phyloP scores from a whole-genome alignment of 129 eudicot genomes.

The Flaveria linearis region DNA sequence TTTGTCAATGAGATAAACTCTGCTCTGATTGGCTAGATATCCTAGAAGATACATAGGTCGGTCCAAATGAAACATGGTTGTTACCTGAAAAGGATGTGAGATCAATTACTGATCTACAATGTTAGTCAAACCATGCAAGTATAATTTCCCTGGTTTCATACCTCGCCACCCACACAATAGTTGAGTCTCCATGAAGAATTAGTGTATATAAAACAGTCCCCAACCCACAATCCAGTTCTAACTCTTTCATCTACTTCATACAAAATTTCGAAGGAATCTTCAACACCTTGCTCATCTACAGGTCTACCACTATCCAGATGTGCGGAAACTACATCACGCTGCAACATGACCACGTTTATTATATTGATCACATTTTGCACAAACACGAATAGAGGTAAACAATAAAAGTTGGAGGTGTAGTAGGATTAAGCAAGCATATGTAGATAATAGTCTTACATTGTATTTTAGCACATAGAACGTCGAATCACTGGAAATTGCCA shows the following conservation, averaged over 20 bases:
- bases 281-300: constrained; percentile 86
- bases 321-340: constrained; percentile 91
- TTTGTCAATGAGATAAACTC: constrained; percentile 92
- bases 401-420: constrained; percentile 1
- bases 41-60: constrained; percentile 98
- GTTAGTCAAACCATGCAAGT: background rate
- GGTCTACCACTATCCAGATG: constrained; percentile 91
- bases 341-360: constrained; percentile 38
- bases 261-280: constrained; percentile 85
- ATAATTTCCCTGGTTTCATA: constrained; percentile 30
- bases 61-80: constrained; percentile 98
- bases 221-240: constrained; percentile 97
- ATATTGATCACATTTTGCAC: constrained; percentile 2
- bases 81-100: constrained; percentile 56
- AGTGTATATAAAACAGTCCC: constrained; percentile 94
- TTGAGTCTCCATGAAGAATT: constrained; percentile 97
- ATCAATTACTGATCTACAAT: background rate
- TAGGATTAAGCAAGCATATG: background rate
- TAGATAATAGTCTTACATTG: constrained; percentile 54
- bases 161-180: constrained; percentile 99
- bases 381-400: background rate
- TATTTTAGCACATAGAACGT: constrained; percentile 83
- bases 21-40: constrained; percentile 92
- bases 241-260: constrained; percentile 90
- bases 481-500: constrained; percentile 86